These are phyloP conservation scores for Penicillium canescens DNA, from an alignment of 495 filamentous ascomycete genomes.

Conservation along the genomic window DNA sequence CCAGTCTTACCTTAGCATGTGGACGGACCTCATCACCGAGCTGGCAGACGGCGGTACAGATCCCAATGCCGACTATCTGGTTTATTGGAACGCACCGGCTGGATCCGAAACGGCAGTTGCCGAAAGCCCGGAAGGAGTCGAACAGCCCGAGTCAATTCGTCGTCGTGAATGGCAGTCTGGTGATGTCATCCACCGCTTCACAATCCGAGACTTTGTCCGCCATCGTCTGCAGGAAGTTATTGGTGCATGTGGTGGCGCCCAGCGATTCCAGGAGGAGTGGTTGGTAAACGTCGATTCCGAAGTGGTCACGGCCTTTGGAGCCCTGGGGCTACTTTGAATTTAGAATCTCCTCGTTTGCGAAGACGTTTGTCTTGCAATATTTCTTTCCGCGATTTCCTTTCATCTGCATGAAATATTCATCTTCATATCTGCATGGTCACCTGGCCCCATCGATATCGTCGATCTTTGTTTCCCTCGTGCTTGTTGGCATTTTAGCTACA, in stretches of 20 bases:
- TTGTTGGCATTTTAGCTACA: slow-evolving; percentile 5
- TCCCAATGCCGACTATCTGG: slow-evolving; percentile 51
- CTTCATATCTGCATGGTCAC: background rate
- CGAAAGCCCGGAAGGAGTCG: slow-evolving; percentile 40
- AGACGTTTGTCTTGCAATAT: no score
- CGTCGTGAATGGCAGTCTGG: slow-evolving; percentile 53
- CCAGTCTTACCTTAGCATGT: slow-evolving; percentile 68
- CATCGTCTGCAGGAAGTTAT: slow-evolving; percentile 67
- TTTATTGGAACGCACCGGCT: slow-evolving; percentile 48
- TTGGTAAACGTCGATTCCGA: slow-evolving; percentile 85
- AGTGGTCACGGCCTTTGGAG: slow-evolving; percentile 68
- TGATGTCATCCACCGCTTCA: slow-evolving; percentile 72
- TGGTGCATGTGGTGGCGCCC: slow-evolving; percentile 65
- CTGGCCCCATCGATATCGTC: background rate
- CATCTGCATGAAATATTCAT: background rate
- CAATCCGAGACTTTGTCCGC: slow-evolving; percentile 69
- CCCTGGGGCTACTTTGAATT: slow-evolving; percentile 47
- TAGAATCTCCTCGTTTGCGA: background rate
- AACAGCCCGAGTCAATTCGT: slow-evolving; percentile 65
- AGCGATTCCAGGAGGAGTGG: slow-evolving; percentile 75
- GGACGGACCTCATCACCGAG: slow-evolving; percentile 67
- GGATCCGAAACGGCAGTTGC: slow-evolving; percentile 30
- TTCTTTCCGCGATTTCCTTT: background rate
- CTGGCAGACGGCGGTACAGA: slow-evolving; percentile 49
- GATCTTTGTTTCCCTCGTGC: background rate